Base-by-base conservation (phyloP, 2,329 filamentous ascomycete species). In the Cytospora piceicola region DNA sequence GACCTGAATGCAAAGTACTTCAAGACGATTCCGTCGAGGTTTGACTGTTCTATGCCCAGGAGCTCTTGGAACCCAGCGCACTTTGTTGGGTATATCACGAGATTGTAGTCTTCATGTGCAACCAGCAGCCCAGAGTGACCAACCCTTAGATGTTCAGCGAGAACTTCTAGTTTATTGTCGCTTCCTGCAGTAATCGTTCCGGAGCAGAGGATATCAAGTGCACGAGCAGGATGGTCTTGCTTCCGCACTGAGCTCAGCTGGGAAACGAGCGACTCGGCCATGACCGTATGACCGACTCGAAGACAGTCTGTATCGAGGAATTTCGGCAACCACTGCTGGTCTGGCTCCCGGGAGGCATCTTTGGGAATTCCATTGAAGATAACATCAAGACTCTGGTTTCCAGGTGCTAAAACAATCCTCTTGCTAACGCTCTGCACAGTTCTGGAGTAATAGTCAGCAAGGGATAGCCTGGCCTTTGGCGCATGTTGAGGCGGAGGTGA, bases 81-180 rank as follows among this genome's bases (percentile, higher is more conserved):
- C 30, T 71, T 71, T 1, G 74, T 65, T 1, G 80, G 77, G 58
- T 79, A 79, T 0, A 83, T 52, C 5, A 85, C 58, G 22, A 84
- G 67, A 59, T 75, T 78, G 36, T 73, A 77, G 14, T 73, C 66
- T 4, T 72, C 67, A 20, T 69, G 61, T 24, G 76, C 69, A 42
- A 73, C 76, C 12, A 79, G 70, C 1, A 81, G 68, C 0, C 77
- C 81, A 3, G 78, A 72, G 9, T 75, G 74, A 11, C 75, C 75
- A 4, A 75, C 56, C 29, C 69, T 71, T 3, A 85, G 74, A 53
- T 76, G 73, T 24, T 75, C 71, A 6, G 76, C 73, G 27, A 79
- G 69, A 9, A 61, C 55, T 11, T 63, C 56, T 5, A 68, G 56
- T 34, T 54, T 22, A 22, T 56, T 24, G 20, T 20, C 9, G 20